Base-by-base conservation (phyloP, 768 basidiomycete genomes). In the Chiua virens region DNA sequence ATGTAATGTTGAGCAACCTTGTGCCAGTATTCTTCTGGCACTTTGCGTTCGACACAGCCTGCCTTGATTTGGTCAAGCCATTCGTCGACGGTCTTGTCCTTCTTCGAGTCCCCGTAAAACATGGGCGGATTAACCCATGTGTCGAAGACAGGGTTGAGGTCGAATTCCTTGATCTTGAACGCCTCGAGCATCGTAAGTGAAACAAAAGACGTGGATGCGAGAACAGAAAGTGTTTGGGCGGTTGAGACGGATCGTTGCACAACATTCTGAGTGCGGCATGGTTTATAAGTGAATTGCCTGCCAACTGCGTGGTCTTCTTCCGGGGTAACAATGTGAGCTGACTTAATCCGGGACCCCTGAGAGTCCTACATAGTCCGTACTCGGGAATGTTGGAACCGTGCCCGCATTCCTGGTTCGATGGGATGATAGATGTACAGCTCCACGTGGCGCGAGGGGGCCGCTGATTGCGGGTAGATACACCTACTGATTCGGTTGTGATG, bases 11-110 rank as follows among this genome's bases (percentile, higher is more conserved):
- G 86, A 20, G 80, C 89, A 44, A 86, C 86, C 58, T 87, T 87
- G 73, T 89, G 82, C 89, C 89, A 90, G 68, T 79, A 89, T 57
- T 89, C 87, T 64, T 86, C 80, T 35, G 89, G 89, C 22, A 91
- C 78, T 45, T 85, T 81, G 55, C 83, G 79, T 57, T 86, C 76
- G 46, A 78, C 61, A 56, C 87, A 89, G n/a, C 87, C 89, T 32
- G 77, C 72, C 71, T 80, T 88, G 66, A 90, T 85, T 57, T 79
- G 71, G 45, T 82, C 75, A 47, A 91, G 73, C 87, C 89, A 91
- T 48, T 85, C 80, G 59, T 86, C 83, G 41, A 91, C 82, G 0
- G 83, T 74, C 28, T 70, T 70, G 65, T 90, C 87, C 58, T 83
- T 85, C 79, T 80, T 85, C 14, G 80, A 70, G 56, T 83, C 82